Base-by-base conservation (phyloP, 2,329 filamentous ascomycete species). In the Phialophora verrucosa region DNA sequence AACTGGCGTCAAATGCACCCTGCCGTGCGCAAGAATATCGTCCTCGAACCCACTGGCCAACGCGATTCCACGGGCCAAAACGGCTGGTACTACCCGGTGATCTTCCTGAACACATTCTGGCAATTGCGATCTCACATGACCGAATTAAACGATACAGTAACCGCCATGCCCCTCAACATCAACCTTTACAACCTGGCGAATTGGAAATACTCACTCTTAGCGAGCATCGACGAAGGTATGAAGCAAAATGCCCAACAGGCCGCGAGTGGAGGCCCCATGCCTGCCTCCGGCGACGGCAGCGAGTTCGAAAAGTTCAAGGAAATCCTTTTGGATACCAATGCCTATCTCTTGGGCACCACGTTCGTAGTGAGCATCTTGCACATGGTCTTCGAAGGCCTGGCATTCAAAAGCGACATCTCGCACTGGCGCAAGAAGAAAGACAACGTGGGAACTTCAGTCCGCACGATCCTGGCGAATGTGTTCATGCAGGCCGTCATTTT, bases 341-440 rank as follows among this genome's bases (percentile, higher is more conserved):
- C 92, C 42, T 96, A 93, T 76, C 88, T 99, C 32, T 87, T 99
- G 47, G 89, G 85, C 29, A 89, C 96, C 35, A 99, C 95, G 0
- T 88, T 88, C 29, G 78, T 96, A 8, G 95, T 96, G 73, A 93
- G 88, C 70, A 85, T 99, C 65, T 84, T 95, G 47, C 95, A 99
- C 81, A 93, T 97, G 85, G 83, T 99, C 72, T 94, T 99, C 70
- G 95, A 99, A 80, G 93, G 91, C 75, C 86, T 99, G 38, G 95
- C 95, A 1, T 99, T 99, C 83, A 97, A 96, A 75, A 97, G 91
- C 76, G 95, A 99, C 77, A 97, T 99, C 77, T 88, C 93, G 57
- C 95, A 99, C 80, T 99, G 95, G 88, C 92, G 93, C 76, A 97
- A 98, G 84, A 99, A 99, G 90, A 99, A 99, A 84, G 96, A 98